Evolutionary conservation across 2,329 filamentous ascomycete genomes (phyloP).

Genomic region (Phaeosphaeria sp.): DNA sequence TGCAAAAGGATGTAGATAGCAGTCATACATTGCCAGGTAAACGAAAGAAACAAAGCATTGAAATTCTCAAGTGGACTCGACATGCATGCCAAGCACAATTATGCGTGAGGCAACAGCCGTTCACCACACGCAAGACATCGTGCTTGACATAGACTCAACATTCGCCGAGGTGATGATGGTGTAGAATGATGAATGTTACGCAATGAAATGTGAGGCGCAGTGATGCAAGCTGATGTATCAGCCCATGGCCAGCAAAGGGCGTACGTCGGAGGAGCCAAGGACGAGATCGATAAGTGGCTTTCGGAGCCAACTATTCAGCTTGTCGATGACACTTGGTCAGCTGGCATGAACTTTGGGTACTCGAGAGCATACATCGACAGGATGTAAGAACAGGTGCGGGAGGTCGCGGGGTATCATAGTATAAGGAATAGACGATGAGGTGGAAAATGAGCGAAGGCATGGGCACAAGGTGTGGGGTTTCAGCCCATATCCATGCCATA

Average conservation of each 20-base stretch:
- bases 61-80: slow-evolving; percentile 3
- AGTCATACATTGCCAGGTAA: slow-evolving; percentile 9
- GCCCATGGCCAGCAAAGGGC: slow-evolving; percentile 45
- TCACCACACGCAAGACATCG: slow-evolving; percentile 8
- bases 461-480: slow-evolving; percentile 7
- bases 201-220: slow-evolving; percentile 35
- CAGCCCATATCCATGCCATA: slow-evolving; percentile 73
- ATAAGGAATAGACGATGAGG: slow-evolving; percentile 31
- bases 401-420: slow-evolving; percentile 46
- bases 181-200: slow-evolving; percentile 34
- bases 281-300: background rate
- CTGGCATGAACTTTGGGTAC: slow-evolving; percentile 1
- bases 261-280: slow-evolving; percentile 6
- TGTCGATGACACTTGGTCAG: background rate
- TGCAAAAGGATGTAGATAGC: slow-evolving; percentile 12
- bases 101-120: slow-evolving; percentile 1
- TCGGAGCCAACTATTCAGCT: background rate
- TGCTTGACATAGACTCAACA: slow-evolving; percentile 16
- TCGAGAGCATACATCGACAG: slow-evolving; percentile 33
- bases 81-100: slow-evolving; percentile 4
- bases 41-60: slow-evolving; percentile 6
- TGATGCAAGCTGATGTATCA: slow-evolving; percentile 30
- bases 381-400: slow-evolving; percentile 38
- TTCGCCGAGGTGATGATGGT: slow-evolving; percentile 26
- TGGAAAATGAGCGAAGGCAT: slow-evolving; percentile 9